A percentile compares a stretch with the other conserved stretches of the same genome.
phyloP scores from a whole-genome alignment of 2,329 filamentous ascomycete species.

The Fusarium avenaceum region DNA sequence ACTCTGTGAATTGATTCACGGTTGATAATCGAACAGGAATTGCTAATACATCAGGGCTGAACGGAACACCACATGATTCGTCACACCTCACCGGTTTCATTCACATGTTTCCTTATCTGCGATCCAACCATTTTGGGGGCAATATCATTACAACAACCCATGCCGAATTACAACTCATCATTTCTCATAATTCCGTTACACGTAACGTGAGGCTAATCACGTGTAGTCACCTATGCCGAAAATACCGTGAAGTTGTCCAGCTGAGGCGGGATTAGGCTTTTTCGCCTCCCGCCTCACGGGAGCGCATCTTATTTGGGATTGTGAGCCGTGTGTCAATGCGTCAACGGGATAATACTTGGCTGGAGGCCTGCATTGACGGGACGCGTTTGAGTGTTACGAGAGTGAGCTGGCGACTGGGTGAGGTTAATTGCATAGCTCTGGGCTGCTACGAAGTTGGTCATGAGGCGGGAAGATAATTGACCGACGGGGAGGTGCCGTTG shows the following conservation, averaged over 20 bases:
- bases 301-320: not conserved
- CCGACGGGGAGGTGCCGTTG: not conserved
- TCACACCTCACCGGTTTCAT: not conserved
- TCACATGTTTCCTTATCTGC: not conserved
- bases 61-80: slow-evolving; percentile 10
- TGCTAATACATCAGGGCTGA: not conserved
- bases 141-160: not conserved
- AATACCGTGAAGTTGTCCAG: not conserved
- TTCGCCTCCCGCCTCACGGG: slow-evolving; percentile 1
- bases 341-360: not conserved
- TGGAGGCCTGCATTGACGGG: not conserved
- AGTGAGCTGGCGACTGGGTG: too few relatives aligned
- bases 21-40: not conserved
- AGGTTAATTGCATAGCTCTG: not conserved
- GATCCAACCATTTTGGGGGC: not conserved
- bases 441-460: not conserved
- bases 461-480: not conserved
- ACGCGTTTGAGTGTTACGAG: not conserved
- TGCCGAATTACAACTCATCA: not conserved
- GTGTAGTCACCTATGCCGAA: not conserved
- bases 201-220: not conserved
- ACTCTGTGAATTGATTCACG: slow-evolving; percentile 13
- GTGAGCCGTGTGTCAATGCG: not conserved
- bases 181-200: not conserved
- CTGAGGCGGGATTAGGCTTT: not conserved